Conservation (phyloP, 306 rosid genomes). For the Herpetospermum pedunculosum region DNA sequence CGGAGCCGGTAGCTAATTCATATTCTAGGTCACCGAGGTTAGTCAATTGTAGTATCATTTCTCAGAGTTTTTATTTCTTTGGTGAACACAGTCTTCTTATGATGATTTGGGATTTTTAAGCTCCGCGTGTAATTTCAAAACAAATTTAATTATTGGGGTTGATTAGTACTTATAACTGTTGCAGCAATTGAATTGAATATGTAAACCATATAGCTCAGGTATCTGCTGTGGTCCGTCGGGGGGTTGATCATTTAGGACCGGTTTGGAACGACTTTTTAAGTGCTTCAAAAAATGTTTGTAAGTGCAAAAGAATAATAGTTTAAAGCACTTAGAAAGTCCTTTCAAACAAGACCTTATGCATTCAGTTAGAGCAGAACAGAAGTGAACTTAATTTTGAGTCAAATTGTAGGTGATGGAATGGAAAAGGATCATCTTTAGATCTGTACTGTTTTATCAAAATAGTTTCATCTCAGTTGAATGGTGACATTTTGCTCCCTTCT, state of each 20-base stretch:
- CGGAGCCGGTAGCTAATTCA: conserved; percentile 43
- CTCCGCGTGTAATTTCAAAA: not conserved
- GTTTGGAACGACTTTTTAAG: too few species aligned
- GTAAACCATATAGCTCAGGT: too few species aligned
- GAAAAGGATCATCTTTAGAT: not conserved
- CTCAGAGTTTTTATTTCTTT: not conserved
- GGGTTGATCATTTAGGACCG: too few species aligned
- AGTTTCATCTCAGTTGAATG: not conserved
- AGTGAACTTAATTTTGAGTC: not conserved
- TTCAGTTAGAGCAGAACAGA: not conserved
- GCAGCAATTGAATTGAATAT: not conserved
- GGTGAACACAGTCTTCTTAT: too few species aligned
- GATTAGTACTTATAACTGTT: not conserved
- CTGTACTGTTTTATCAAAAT: not conserved
- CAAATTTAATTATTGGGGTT: not conserved
- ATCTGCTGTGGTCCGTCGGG: too few species aligned
- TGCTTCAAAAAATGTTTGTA: too few species aligned
- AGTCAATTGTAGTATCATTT: not conserved
- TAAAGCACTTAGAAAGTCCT: too few species aligned
- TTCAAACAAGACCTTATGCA: too few species aligned
- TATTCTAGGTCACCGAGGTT: not conserved
- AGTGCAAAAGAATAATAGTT: too few species aligned
- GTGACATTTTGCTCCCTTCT: not conserved
- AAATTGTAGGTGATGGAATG: not conserved
- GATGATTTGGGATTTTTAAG: not conserved